These are phyloP conservation scores for Breynia disticha DNA, from an alignment of 441 rosid genomes.

Conservation along the genomic window DNA sequence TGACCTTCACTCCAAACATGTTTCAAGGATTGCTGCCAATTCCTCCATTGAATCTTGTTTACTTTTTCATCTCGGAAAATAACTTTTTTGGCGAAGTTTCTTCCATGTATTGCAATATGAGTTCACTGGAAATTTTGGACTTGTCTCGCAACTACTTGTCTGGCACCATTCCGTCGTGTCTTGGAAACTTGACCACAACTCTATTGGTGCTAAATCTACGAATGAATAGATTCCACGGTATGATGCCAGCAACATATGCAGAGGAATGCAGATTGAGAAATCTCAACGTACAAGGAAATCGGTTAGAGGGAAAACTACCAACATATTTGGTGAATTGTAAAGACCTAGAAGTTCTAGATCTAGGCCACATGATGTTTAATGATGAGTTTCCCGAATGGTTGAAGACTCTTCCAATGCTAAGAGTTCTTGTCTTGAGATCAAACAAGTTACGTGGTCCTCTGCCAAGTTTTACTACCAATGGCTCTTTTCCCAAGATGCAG, in stretches of 20 bases:
- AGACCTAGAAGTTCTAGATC: neutral
- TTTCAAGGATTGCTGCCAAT: neutral
- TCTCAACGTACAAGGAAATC: constrained; percentile 4
- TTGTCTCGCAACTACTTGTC: constrained; percentile 7
- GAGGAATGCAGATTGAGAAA: neutral
- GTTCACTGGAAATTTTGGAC: constrained; percentile 2
- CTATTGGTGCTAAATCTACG: neutral
- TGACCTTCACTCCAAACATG: neutral
- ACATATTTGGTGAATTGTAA: neutral
- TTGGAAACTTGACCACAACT: neutral
- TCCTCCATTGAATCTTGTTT: neutral
- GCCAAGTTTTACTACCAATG: too few species aligned
- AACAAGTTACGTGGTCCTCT: neutral
- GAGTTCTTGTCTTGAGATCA: neutral
- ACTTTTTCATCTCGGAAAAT: neutral
- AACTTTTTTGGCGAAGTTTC: neutral
- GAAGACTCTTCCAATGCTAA: neutral
- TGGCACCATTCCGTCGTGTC: constrained; percentile 8
- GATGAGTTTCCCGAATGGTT: constrained; percentile 2
- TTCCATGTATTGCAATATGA: neutral
- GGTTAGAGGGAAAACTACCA: constrained; percentile 6
- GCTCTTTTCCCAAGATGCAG: too few species aligned
- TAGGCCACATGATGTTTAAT: neutral
- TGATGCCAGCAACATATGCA: neutral
- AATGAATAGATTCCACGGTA: neutral